Evolutionary conservation across 2,329 filamentous ascomycete species (phyloP), one percentile per base, ranked within the genome.

Genomic region (Cladobotryum mycophilum): DNA sequence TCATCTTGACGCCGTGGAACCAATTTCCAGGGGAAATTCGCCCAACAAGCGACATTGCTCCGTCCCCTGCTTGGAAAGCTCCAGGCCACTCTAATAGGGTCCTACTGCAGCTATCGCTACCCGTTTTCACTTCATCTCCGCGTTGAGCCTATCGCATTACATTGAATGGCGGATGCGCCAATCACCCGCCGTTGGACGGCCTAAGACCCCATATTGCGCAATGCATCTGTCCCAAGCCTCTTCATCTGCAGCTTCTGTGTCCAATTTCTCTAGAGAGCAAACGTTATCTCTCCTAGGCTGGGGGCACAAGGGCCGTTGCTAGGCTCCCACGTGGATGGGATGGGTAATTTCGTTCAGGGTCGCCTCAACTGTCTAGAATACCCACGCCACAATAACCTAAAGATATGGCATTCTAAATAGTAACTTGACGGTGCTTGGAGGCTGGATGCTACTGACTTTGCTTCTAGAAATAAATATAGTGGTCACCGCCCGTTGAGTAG

Each of bases 281-380:
- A 35, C 42, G 33, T 47, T 40, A 33, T 43, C 20, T 47, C 49
- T 51, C 25, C 37, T 41, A 47, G 22, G 38, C 34, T 30, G 47
- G 33, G n/a, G n/a, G 41, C 49, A 45, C n/a, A n/a, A n/a, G n/a
- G n/a, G n/a, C n/a, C n/a, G 49, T 47, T 51, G 40, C 47, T 43
- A 20, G 50, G 13, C 35, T 41, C 41, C 50, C 50, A 52, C 50
- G 50, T 52, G 50, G 50, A 45, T 45, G 50, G 45, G 46, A 52
- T 52, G 34, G 46, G 41, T 43, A 46, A 45, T 48, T 49, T 36
- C 41, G 43, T 51, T 51, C 47, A 44, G 44, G 45, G 25, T 30
- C 25, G 25, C 25, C 25, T 30, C 25, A 30, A 30, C 25, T 30
- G 9, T 30, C 25, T 11, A 6, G 25, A 30, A 30, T 30, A 30